These are phyloP conservation scores for Radiomyces spectabilis DNA, from an alignment of 192 early-diverging fungal species.

Conservation along the genomic window DNA sequence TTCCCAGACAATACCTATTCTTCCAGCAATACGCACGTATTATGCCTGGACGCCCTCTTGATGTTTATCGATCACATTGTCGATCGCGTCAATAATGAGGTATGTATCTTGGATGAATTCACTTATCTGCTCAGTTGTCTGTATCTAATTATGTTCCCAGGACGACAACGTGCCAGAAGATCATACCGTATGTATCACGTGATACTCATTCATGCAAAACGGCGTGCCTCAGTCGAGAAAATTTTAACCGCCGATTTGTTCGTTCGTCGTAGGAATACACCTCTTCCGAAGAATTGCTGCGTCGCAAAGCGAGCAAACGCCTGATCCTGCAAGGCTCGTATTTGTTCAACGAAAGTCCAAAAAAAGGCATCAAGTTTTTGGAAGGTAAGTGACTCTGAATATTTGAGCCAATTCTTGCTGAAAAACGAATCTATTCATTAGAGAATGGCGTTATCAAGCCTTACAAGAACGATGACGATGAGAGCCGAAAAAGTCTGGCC, in stretches of 20 bases:
- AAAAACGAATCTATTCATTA: neutral
- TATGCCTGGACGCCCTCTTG: constrained; percentile 69
- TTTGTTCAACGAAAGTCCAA: constrained; percentile 82
- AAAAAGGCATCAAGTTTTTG: constrained; percentile 78
- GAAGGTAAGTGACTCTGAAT: constrained; percentile 58
- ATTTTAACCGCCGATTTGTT: too few relatives aligned
- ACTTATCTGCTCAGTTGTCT: too few relatives aligned
- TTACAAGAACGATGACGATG: constrained; percentile 36
- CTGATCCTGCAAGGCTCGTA: constrained; percentile 69
- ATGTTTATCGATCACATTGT: constrained; percentile 65
- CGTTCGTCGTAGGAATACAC: constrained; percentile 8
- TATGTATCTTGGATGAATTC: too few relatives aligned
- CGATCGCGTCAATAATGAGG: constrained; percentile 42
- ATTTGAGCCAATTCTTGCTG: too few relatives aligned
- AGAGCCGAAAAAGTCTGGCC: constrained; percentile 60
- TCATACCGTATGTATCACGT: too few relatives aligned
- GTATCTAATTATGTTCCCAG: too few relatives aligned
- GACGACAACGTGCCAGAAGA: too few relatives aligned
- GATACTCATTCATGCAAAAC: too few relatives aligned
- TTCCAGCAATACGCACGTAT: constrained; percentile 50
- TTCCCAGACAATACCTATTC: constrained; percentile 72
- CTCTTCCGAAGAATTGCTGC: constrained; percentile 19
- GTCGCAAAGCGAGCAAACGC: constrained; percentile 66
- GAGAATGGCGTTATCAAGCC: constrained; percentile 31
- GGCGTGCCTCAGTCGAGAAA: too few relatives aligned